Evolutionary conservation across 306 rosid species (phyloP), one percentile per base, ranked within the genome.

Genomic region (Gillenia trifoliata): DNA sequence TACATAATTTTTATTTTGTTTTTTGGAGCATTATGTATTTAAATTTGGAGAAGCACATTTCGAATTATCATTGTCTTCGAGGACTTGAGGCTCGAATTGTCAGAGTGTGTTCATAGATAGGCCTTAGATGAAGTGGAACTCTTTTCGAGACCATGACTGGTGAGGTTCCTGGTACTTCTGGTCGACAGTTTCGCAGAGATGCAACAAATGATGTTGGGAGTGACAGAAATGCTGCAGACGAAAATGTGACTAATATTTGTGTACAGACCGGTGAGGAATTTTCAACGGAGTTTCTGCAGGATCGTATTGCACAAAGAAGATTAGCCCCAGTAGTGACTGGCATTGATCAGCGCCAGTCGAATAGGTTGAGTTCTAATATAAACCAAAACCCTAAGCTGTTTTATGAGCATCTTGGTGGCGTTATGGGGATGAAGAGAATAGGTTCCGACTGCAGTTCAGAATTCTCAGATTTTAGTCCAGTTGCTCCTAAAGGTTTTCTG

Each of bases 231-330:
- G 57, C 77, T 73, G 77, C 76, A 41, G 86, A 76, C 52, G 64
- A 56, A 59, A 72, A 79, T 75, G 84, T 1, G 59, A 79, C 80
- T 69, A 73, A 87, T 75, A 73, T 92, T 66, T 92, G 90, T 84
- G 3, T 52, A 55, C 96, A 87, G 81, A 95, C 99, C 0, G 99
- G 98, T 28, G 98, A 92, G 86, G 99, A 90, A 82, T 95, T 95
- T 81, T 86, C 99, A 20, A 52, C 89, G 0, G 88, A 92, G 62
- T 95, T 95, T 83, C 63, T 88, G 71, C 88, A 88, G 25, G 99
- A 91, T 45, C 93, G 90, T 68, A 77, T 76, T 70, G 84, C 83
- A 60, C 61, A 78, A 61, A 84, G 96, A 78, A 84, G 92, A 80
- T 52, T 89, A 66, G 63, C 77, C 31, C 83, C 88, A 4, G 72